A percentile compares a stretch with the other conserved stretches of the same genome.
Evolutionary conservation across 2,329 filamentous ascomycete species (phyloP).

Genomic region (Rhinocladiella similis): DNA sequence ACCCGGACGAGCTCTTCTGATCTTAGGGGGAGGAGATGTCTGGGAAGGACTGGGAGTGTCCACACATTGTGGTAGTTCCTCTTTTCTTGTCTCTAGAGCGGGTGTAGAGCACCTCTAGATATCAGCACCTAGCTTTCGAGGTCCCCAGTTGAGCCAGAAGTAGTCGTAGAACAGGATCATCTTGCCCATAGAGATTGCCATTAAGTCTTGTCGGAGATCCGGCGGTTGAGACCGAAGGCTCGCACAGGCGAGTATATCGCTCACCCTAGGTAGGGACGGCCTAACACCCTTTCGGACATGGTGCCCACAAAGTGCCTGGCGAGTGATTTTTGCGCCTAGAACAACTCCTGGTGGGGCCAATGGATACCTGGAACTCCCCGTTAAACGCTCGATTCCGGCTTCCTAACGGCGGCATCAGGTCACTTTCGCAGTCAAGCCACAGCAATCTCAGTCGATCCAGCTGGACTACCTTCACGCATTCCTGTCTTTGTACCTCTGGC

Average conservation of each 20-base stretch:
- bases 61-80: background rate
- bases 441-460: background rate
- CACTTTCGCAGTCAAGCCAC: background rate
- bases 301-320: background rate
- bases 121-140: background rate
- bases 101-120: background rate
- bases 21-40: too few species aligned
- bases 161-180: background rate
- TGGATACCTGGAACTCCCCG: background rate
- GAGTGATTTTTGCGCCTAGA: background rate
- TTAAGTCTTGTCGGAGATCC: background rate
- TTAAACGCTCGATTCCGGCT: background rate
- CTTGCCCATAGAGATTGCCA: background rate
- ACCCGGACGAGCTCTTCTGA: background rate
- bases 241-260: background rate
- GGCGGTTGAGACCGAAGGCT: background rate
- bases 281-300: background rate
- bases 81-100: background rate
- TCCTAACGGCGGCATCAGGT: background rate
- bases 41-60: background rate
- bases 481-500: background rate
- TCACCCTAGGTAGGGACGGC: background rate
- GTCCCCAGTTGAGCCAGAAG: background rate
- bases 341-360: background rate
- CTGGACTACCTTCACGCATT: background rate